These are phyloP conservation scores for Quercus wislizeni DNA, from an alignment of 306 rosid genomes.

Conservation along the genomic window DNA sequence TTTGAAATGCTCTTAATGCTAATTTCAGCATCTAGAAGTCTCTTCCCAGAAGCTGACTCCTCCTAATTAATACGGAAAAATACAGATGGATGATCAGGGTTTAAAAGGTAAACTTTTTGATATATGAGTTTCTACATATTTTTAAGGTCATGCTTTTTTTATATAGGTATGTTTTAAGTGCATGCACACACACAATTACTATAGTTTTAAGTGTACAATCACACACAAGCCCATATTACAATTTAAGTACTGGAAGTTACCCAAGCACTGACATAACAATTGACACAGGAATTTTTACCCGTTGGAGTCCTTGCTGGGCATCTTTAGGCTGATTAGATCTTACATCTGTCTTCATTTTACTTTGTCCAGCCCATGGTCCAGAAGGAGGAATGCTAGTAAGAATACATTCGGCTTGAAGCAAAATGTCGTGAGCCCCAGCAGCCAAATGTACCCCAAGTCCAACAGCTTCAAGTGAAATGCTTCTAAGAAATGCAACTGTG, in stretches of 20 bases:
- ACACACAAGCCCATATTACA: not conserved
- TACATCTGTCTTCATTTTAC: slow-evolving; percentile 47
- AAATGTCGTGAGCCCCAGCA: slow-evolving; percentile 87
- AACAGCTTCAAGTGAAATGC: slow-evolving; percentile 96
- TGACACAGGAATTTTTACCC: slow-evolving; percentile 45
- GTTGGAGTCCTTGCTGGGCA: slow-evolving; percentile 92
- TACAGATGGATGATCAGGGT: not conserved
- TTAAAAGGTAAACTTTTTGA: not conserved
- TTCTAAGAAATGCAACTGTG: slow-evolving; percentile 86
- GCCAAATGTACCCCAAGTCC: slow-evolving; percentile 99
- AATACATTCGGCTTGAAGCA: slow-evolving; percentile 76
- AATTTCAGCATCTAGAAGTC: not conserved
- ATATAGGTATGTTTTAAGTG: not conserved
- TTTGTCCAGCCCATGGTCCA: slow-evolving; percentile 34
- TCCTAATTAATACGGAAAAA: not conserved
- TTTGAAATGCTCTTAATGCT: not conserved
- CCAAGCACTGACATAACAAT: slow-evolving; percentile 7
- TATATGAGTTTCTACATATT: not conserved
- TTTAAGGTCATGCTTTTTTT: too few relatives aligned
- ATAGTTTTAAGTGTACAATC: not conserved
- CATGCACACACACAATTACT: not conserved
- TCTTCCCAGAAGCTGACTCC: not conserved
- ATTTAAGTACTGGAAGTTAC: not conserved
- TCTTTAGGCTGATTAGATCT: slow-evolving; percentile 91
- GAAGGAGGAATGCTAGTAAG: slow-evolving; percentile 67